Evolutionary conservation across 2,329 filamentous ascomycete genomes (phyloP), one percentile per base, ranked within the genome.

Genomic region (Paecilomyces niveus): DNA sequence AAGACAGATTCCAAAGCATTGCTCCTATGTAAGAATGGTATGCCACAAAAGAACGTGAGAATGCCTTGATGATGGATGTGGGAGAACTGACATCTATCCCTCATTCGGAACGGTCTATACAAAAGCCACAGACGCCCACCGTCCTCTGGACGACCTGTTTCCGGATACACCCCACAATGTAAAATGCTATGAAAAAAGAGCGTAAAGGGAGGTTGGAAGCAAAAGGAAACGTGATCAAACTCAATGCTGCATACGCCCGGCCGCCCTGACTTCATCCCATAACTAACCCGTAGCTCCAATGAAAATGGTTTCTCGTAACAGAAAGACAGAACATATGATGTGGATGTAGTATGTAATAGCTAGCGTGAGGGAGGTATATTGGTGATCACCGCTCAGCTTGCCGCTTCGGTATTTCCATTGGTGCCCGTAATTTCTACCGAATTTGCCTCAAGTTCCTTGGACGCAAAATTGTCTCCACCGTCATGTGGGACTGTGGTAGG

Each of bases 381-480:
- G 24, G 53, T 24, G 49, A 56, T 57, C 7, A 15, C n/a, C 18
- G 10, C 33, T 67, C 62, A 72, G 32, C 66, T 69, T 24, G 70
- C 67, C 11, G 70, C 59, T 59, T 71, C 66, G 1, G 68, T 29
- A 55, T 72, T 63, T n/a, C 58, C 52, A 7, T 61, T 59, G 18
- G 67, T 54, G 35, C 57, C 58, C 5, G 66, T 66, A 26, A 74
- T 68, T 56, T 75, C 72, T 15, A 74, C 67, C 5, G 73, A 74
- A 13, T 70, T 69, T 21, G 69, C 66, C 54, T 74, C 70, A 3
- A 75, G 62, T 60, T 75, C 73, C 54, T 75, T 74, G 0, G 72
- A 68, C 29, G 63, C 63, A 3, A 68, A 55, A 51, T 58, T 63
- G 21, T 63, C 55, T 10, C 59, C 57, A 39, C 59, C 56, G 49